phyloP scores from a whole-genome alignment of 352 stramenopile species.

The Phytopythium oedochilum region DNA sequence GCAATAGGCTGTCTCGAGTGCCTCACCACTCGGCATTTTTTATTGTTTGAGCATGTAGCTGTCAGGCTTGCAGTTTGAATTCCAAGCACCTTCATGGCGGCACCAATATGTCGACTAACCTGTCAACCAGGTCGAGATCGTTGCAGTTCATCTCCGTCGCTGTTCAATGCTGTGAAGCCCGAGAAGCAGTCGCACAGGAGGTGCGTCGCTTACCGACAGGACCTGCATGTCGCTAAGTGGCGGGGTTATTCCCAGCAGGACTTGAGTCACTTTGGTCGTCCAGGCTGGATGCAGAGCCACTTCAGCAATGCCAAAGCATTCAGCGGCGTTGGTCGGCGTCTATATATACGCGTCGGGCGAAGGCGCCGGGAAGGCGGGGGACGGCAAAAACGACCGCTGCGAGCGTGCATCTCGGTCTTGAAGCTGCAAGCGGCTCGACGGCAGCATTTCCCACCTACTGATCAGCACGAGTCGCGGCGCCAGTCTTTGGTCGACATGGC shows the following conservation, averaged over 20 bases:
- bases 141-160: too few relatives aligned
- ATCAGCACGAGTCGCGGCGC: background rate
- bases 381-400: background rate
- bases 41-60: background rate
- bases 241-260: background rate
- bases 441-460: background rate
- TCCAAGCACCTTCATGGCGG: background rate
- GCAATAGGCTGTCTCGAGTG: background rate
- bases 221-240: background rate
- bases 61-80: background rate
- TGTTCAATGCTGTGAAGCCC: background rate
- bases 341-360: background rate
- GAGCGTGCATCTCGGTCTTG: background rate
- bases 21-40: background rate
- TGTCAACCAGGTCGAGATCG: background rate
- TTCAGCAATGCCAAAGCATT: background rate
- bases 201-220: too few relatives aligned
- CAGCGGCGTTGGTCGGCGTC: background rate
- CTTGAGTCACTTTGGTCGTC: background rate
- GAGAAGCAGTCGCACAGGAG: too few relatives aligned
- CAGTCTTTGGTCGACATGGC: background rate
- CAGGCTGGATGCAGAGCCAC: background rate
- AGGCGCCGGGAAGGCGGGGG: too few relatives aligned
- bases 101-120: background rate
- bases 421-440: background rate